These are phyloP conservation scores for Aspergillus spinulosporus DNA, from an alignment of 2,329 filamentous ascomycete species.

Conservation along the genomic window DNA sequence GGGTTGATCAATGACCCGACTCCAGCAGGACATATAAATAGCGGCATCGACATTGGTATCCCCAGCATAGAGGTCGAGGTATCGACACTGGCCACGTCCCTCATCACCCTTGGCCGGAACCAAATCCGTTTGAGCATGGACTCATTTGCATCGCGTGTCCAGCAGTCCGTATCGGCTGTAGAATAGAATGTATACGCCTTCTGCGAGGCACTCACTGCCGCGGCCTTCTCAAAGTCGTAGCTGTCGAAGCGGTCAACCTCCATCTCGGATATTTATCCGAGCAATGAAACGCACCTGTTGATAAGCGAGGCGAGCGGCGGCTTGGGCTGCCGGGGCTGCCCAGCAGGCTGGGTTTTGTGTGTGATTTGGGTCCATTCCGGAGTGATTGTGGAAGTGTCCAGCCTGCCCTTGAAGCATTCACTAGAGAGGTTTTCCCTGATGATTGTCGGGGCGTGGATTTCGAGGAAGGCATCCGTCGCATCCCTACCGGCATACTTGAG, in stretches of 20 bases:
- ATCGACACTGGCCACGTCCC: constrained; percentile 40
- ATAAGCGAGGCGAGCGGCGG: constrained; percentile 1
- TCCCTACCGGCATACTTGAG: constrained; percentile 60
- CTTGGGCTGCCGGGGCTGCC: constrained; percentile 22
- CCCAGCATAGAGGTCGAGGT: constrained; percentile 65
- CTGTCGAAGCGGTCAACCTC: constrained; percentile 41
- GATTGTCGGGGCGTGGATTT: constrained; percentile 48
- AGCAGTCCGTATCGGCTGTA: constrained; percentile 46
- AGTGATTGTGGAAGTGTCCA: constrained; percentile 22
- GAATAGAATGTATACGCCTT: constrained; percentile 79
- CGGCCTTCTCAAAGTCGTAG: constrained; percentile 45
- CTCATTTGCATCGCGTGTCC: constrained; percentile 42
- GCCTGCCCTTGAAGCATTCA: neutral
- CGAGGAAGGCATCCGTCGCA: constrained; percentile 55
- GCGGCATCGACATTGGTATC: constrained; percentile 68
- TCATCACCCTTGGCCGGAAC: constrained; percentile 50
- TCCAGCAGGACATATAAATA: constrained; percentile 81
- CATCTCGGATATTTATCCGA: constrained; percentile 36
- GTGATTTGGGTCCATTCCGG: constrained; percentile 30
- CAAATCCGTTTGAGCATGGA: constrained; percentile 45
- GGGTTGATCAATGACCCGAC: constrained; percentile 83
- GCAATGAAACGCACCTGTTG: neutral
- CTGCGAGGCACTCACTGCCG: constrained; percentile 17
- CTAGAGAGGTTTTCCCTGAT: constrained; percentile 35
- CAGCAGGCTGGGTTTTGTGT: constrained; percentile 18